These are phyloP conservation scores for Fraxinus latifolia DNA, from an alignment of 305 asterid species.

Conservation along the genomic window DNA sequence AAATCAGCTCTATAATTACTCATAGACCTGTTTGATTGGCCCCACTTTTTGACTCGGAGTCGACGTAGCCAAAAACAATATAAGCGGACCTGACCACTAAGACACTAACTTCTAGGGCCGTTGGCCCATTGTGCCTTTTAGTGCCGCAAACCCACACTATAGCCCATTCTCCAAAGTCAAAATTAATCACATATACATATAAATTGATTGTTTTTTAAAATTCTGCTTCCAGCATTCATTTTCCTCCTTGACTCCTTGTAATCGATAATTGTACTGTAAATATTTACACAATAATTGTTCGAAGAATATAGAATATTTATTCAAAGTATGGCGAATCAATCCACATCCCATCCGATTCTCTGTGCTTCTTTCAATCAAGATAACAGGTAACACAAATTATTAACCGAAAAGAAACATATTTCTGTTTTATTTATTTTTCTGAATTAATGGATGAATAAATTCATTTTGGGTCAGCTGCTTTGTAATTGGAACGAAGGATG, in stretches of 20 bases:
- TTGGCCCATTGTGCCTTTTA: not conserved
- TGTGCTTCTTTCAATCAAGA: constrained; percentile 91
- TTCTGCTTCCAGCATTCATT: not conserved
- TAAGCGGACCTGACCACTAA: not conserved
- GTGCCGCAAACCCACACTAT: not conserved
- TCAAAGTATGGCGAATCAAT: constrained; percentile 48
- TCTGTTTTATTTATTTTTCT: not conserved
- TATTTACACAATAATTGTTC: not conserved
- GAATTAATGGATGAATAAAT: not conserved
- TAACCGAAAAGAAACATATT: not conserved
- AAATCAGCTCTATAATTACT: too few relatives aligned
- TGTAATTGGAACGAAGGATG: constrained; percentile 73
- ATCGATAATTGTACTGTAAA: not conserved
- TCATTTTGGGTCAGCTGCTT: constrained; percentile 49
- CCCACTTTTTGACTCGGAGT: not conserved
- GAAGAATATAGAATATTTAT: not conserved
- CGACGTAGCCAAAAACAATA: not conserved
- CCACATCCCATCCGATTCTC: constrained; percentile 51
- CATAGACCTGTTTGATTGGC: too few relatives aligned
- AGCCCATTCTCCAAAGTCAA: not conserved
- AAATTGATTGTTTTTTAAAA: not conserved
- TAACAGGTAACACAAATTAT: constrained; percentile 40
- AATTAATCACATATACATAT: not conserved
- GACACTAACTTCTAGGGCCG: too few relatives aligned
- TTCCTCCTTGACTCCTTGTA: not conserved